Evolutionary conservation across 192 early-diverging fungal species (phyloP).

Genomic region (Gryganskiella cystojenkinii): DNA sequence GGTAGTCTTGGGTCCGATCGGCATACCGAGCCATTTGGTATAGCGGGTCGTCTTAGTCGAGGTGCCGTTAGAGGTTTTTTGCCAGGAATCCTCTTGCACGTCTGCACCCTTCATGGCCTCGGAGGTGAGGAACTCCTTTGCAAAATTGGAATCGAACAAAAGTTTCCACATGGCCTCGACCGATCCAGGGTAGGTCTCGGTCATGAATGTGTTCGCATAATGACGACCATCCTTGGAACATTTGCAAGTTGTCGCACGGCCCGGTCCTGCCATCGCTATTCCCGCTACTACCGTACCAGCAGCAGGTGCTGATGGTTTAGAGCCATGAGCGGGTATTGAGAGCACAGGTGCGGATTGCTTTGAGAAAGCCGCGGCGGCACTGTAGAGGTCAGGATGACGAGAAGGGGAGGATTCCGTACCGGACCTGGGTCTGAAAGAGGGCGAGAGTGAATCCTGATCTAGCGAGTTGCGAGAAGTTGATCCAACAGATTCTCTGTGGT

Average conservation of each 20-base stretch:
- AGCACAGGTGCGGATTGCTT: background rate
- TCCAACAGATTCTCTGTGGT: background rate
- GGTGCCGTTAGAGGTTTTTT: slow-evolving; percentile 8
- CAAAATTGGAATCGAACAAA: slow-evolving; percentile 51
- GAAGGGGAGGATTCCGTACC: slow-evolving; percentile 7
- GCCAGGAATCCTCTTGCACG: slow-evolving; percentile 43
- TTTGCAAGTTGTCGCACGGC: slow-evolving; percentile 40
- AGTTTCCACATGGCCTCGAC: slow-evolving; percentile 52
- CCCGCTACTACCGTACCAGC: too few relatives aligned
- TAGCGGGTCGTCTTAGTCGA: slow-evolving; percentile 26
- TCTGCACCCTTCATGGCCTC: slow-evolving; percentile 49
- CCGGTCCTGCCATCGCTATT: too few relatives aligned
- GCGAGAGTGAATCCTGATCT: slow-evolving; percentile 19
- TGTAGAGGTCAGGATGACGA: background rate
- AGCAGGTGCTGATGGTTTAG: too few relatives aligned
- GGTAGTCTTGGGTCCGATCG: slow-evolving; percentile 52
- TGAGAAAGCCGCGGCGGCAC: background rate
- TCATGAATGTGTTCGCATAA: slow-evolving; percentile 22
- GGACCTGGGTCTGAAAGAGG: slow-evolving; percentile 1
- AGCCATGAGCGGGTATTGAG: background rate
- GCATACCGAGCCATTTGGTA: slow-evolving; percentile 43
- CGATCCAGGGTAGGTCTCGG: slow-evolving; percentile 42
- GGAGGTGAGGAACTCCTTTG: slow-evolving; percentile 26
- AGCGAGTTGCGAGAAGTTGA: slow-evolving; percentile 19
- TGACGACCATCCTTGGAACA: slow-evolving; percentile 52